These are phyloP conservation scores for Exutisphaerella laricina DNA, from an alignment of 2,329 filamentous ascomycete genomes.

Conservation along the genomic window DNA sequence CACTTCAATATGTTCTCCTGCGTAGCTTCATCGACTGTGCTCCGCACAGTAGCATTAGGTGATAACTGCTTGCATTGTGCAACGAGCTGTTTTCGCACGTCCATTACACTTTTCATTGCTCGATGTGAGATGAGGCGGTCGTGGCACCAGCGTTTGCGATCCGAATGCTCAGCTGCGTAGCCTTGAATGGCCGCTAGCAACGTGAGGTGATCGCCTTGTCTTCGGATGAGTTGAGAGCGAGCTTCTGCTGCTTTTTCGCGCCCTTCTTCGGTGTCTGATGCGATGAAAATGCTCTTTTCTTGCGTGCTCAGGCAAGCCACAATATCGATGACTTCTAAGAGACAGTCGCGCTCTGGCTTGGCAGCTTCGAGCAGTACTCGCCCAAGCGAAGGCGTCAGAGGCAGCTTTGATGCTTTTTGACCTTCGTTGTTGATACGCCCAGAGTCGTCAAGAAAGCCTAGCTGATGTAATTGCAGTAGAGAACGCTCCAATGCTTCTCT, in stretches of 20 bases:
- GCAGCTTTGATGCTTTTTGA: constrained; percentile 71
- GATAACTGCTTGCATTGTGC: constrained; percentile 50
- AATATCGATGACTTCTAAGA: constrained; percentile 81
- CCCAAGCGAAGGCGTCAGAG: constrained; percentile 73
- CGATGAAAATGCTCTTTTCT: constrained; percentile 51
- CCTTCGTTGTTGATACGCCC: constrained; percentile 71
- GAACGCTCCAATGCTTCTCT: constrained; percentile 75
- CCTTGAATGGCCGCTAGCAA: constrained; percentile 55
- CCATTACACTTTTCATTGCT: constrained; percentile 62
- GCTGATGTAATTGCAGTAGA: constrained; percentile 69
- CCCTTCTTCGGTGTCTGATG: constrained; percentile 54
- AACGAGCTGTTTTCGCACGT: constrained; percentile 58
- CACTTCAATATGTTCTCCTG: constrained; percentile 51
- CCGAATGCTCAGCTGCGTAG: constrained; percentile 53
- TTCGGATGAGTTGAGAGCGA: constrained; percentile 51
- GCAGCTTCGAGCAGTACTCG: constrained; percentile 78
- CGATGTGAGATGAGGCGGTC: constrained; percentile 56
- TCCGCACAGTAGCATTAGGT: constrained; percentile 22
- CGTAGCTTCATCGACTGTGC: constrained; percentile 36
- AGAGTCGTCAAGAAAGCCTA: constrained; percentile 67
- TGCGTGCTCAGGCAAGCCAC: constrained; percentile 62
- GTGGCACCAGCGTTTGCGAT: constrained; percentile 57
- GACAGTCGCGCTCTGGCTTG: constrained; percentile 62
- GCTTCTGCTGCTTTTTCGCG: constrained; percentile 54
- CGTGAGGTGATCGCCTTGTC: constrained; percentile 61